phyloP scores from a whole-genome alignment of 192 early-diverging fungal genomes.

The Coemansia sp. region DNA sequence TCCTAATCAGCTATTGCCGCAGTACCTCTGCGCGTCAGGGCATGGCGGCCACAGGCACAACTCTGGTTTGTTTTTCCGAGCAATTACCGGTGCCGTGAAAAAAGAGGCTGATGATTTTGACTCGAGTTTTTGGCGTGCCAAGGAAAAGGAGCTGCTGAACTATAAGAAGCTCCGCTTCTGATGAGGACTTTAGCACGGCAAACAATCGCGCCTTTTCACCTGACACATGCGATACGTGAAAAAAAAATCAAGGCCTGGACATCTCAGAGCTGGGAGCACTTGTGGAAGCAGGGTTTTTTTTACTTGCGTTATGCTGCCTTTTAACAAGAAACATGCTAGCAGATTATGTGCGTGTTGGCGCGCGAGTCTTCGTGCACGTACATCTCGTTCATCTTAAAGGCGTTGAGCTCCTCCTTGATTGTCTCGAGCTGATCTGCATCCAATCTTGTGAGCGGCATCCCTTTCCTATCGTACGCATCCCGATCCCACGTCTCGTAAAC shows the following conservation, averaged over 20 bases:
- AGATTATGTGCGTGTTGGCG: constrained; percentile 73
- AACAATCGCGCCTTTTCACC: neutral
- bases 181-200: neutral
- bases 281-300: neutral
- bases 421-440: constrained; percentile 82
- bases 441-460: constrained; percentile 75
- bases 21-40: too few relatives aligned
- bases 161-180: neutral
- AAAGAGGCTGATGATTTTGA: too few relatives aligned
- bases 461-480: constrained; percentile 87
- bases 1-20: too few relatives aligned
- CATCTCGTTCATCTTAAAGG: constrained; percentile 94
- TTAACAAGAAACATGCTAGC: constrained; percentile 39
- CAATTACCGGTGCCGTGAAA: too few relatives aligned
- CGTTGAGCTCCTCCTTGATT: constrained; percentile 94
- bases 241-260: neutral
- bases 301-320: too few relatives aligned
- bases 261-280: neutral
- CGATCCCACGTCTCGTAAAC: constrained; percentile 71
- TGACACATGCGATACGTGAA: constrained; percentile 2
- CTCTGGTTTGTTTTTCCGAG: neutral
- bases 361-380: constrained; percentile 79
- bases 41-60: neutral
- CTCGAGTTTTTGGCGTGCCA: neutral
- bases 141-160: neutral